A percentile compares a stretch with the other conserved stretches of the same genome.
These are phyloP conservation scores for Kodamaea derodonti DNA, from an alignment of 1,139 yeast genomes.

Conservation along the genomic window DNA sequence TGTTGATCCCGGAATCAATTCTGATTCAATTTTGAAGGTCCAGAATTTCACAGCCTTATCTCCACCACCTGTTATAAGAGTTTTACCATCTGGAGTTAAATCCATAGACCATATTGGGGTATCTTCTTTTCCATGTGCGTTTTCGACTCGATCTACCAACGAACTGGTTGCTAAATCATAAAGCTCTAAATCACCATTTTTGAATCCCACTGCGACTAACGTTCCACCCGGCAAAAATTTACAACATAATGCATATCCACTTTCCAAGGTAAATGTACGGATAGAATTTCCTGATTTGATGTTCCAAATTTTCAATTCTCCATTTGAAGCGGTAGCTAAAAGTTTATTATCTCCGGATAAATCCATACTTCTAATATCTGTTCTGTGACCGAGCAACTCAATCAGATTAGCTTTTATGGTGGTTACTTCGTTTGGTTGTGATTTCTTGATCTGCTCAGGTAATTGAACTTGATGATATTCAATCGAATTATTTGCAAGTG, in stretches of 20 bases:
- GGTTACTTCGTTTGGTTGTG: constrained; percentile 35
- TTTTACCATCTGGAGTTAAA: constrained; percentile 78
- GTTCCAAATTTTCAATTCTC: constrained; percentile 87
- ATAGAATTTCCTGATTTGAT: constrained; percentile 67
- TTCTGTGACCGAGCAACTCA: constrained; percentile 82
- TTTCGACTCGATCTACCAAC: constrained; percentile 55
- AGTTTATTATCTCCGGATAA: constrained; percentile 77
- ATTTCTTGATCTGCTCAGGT: constrained; percentile 45
- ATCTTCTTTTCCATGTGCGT: constrained; percentile 51
- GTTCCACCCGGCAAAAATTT: constrained; percentile 90
- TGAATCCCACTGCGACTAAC: constrained; percentile 84
- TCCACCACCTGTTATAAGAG: constrained; percentile 88
- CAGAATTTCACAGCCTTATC: constrained; percentile 89
- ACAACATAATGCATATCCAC: constrained; percentile 83
- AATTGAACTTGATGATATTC: constrained; percentile 60
- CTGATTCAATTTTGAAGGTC: constrained; percentile 70
- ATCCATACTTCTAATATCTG: constrained; percentile 82
- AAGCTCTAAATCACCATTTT: constrained; percentile 78
- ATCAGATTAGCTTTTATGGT: constrained; percentile 47
- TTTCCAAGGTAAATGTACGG: constrained; percentile 66
- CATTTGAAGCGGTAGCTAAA: constrained; percentile 87
- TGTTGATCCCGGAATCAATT: constrained; percentile 65
- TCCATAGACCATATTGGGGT: constrained; percentile 93
- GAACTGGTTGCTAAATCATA: constrained; percentile 86
- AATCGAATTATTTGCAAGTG: constrained; percentile 70